These are phyloP conservation scores for Lachnum nothofagi DNA, from an alignment of 2,329 filamentous ascomycete genomes.

Conservation along the genomic window DNA sequence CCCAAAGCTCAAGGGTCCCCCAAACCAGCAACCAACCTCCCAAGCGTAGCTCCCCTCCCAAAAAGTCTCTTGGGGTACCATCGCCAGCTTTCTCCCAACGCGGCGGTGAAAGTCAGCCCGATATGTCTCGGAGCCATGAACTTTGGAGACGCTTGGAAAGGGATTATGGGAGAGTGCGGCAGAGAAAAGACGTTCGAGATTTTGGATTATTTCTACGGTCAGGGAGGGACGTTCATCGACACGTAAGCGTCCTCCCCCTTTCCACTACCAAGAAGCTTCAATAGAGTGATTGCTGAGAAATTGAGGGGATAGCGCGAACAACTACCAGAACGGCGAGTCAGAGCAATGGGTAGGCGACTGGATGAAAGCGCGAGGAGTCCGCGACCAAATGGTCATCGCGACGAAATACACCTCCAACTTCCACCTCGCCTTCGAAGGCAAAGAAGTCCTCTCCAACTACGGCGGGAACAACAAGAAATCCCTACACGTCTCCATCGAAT, in stretches of 20 bases:
- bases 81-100: constrained; percentile 27
- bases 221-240: constrained; percentile 63
- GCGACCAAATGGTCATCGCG: constrained; percentile 56
- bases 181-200: constrained; percentile 52
- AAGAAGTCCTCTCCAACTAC: constrained; percentile 37
- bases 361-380: constrained; percentile 57
- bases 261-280: too few relatives aligned
- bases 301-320: too few relatives aligned
- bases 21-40: too few relatives aligned
- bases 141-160: constrained; percentile 45
- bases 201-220: constrained; percentile 49
- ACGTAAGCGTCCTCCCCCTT: too few relatives aligned
- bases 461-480: constrained; percentile 38
- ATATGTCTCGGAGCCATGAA: constrained; percentile 32
- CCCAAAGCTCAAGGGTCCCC: too few relatives aligned
- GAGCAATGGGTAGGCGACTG: constrained; percentile 64
- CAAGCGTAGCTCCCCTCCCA: constrained; percentile 1
- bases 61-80: constrained; percentile 13
- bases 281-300: too few relatives aligned
- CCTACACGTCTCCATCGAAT: constrained; percentile 35
- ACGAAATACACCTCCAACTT: constrained; percentile 60
- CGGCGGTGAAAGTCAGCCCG: constrained; percentile 26
- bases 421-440: constrained; percentile 34
- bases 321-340: constrained; percentile 53
- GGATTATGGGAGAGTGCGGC: constrained; percentile 26